phyloP scores from a whole-genome alignment of 345 rosid species.

The Corymbia maculata region DNA sequence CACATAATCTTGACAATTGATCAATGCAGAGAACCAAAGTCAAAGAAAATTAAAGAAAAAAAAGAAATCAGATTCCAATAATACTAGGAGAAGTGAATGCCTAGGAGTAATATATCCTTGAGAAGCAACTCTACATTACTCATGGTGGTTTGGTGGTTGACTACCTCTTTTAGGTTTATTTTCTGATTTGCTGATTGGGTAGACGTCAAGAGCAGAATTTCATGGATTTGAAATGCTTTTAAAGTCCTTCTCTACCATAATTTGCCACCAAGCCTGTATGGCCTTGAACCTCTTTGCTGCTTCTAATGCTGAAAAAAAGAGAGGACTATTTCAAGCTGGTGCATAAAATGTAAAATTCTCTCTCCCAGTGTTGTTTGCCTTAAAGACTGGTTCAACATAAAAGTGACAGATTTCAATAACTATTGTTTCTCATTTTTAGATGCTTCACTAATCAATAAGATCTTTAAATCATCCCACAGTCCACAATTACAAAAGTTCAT shows the following conservation, averaged over 20 bases:
- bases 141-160: not conserved
- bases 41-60: not conserved
- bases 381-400: not conserved
- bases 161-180: slow-evolving; percentile 35
- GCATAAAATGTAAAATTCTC: not conserved
- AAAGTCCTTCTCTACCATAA: slow-evolving; percentile 53
- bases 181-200: slow-evolving; percentile 12
- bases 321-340: not conserved
- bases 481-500: not conserved
- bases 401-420: not conserved
- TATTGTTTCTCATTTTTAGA: not conserved
- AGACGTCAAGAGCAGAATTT: slow-evolving; percentile 13
- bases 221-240: slow-evolving; percentile 20
- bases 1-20: not conserved
- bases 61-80: not conserved
- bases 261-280: slow-evolving; percentile 91
- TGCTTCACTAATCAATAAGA: not conserved
- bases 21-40: not conserved
- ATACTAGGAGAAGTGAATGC: not conserved
- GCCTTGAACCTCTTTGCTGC: slow-evolving; percentile 64
- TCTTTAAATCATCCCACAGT: not conserved
- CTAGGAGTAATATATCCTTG: not conserved
- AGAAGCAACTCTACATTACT: not conserved
- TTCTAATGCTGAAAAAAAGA: slow-evolving; percentile 26
- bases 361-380: not conserved